Evolutionary conservation across 345 rosid species (phyloP).

Genomic region (Pelargonium nanum): DNA sequence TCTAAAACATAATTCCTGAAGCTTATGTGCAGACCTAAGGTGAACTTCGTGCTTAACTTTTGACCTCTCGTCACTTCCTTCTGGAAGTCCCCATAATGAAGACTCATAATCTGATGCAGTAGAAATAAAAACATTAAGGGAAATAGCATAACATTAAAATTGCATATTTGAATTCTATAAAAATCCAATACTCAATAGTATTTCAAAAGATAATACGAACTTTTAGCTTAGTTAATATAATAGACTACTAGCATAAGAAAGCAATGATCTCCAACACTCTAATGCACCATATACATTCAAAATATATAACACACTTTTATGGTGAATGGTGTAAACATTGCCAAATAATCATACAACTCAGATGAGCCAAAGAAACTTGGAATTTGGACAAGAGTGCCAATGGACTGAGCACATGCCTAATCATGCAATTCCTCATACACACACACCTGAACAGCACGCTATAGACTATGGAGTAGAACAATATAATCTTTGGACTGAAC

Average conservation of each 20-base stretch:
- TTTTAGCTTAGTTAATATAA: neutral
- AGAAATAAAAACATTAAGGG: slow-evolving; percentile 2
- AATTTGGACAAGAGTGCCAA: too few species aligned
- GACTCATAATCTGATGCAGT: slow-evolving; percentile 92
- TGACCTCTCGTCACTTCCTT: slow-evolving; percentile 62
- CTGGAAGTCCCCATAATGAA: slow-evolving; percentile 71
- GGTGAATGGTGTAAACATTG: too few species aligned
- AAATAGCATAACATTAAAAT: neutral
- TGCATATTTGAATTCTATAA: neutral
- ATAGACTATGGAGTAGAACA: too few species aligned
- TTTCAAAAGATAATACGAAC: neutral
- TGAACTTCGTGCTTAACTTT: slow-evolving; percentile 83
- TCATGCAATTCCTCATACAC: too few species aligned
- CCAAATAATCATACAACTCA: neutral
- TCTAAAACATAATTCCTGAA: slow-evolving; percentile 77
- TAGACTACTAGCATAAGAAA: neutral
- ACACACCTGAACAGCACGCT: too few species aligned
- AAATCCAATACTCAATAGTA: neutral
- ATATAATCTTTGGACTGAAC: too few species aligned
- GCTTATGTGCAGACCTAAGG: slow-evolving; percentile 78
- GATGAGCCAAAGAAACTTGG: neutral
- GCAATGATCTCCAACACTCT: neutral
- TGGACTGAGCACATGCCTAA: too few species aligned
- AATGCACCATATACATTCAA: neutral
- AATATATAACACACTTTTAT: neutral